Evolutionary conservation across 768 basidiomycete genomes (phyloP), one percentile per base, ranked within the genome.

Genomic region (Podaxis sp.): DNA sequence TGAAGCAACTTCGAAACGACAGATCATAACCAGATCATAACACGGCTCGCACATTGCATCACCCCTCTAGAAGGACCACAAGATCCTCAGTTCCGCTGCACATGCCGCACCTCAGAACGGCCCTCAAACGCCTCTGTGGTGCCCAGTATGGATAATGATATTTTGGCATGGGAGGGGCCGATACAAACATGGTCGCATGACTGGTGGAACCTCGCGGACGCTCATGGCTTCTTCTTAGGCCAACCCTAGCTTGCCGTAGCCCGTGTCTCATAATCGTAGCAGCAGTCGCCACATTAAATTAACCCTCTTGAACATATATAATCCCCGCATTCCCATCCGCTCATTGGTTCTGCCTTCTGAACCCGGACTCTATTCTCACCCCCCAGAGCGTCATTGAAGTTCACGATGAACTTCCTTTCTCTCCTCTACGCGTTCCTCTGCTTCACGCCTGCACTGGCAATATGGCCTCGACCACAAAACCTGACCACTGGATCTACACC

Each of bases 381-480:
- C 49, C 6, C 17, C 22, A 29, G 2, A 33, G 51, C 27, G 51
- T 40, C 9, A 3, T 50, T 7, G 13, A 15, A 58, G 59, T 59
- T 56, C 52, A 25, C 49, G 40, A 56, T 61, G 54, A 47, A 62
- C 12, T 33, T 62, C n/a, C 55, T 65, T 24, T 53, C 55, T 8
- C 19, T 65, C n/a, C 37, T 68, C 55, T 63, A 59, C 19, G 53
- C 70, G 24, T 62, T 74, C 25, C 66, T 74, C 50, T 57, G 68
- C 57, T 54, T 67, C 19, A 60, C 69, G 2, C 68, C 70, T 11
- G 63, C 68, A 5, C 52, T 66, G 11, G 77, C 76, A 4, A 64
- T 80, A 25, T 80, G 78, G 78, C 78, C 78, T 29, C 64, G 69
- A 19, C 78, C 76, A 67, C 79, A 71, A n/a, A 77, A 80, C 19